These are phyloP conservation scores for cucumber (Cucumis sativus) DNA, from an alignment of 306 rosid genomes.

Conservation along the genomic window Cucumber_9930_V3 NC_026659.2:3467001-3467500, in stretches of 20 bases:
- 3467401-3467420: background rate
- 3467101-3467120: background rate
- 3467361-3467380: background rate
- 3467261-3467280: background rate
- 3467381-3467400: background rate
- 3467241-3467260: background rate
- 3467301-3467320: background rate
- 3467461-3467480: background rate
- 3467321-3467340: background rate
- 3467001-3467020: conserved; percentile 8
- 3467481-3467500: background rate
- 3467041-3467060: background rate
- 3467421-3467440: background rate
- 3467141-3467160: background rate
- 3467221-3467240: too few species aligned
- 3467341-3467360: background rate
- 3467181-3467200: background rate
- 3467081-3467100: background rate
- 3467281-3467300: background rate
- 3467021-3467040: background rate
- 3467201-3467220: background rate
- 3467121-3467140: background rate
- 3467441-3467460: background rate
- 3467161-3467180: background rate
- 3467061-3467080: conserved; percentile 10